phyloP scores from a whole-genome alignment of 805 yeast genomes.

The Kluyveromyces lactis region DNA sequence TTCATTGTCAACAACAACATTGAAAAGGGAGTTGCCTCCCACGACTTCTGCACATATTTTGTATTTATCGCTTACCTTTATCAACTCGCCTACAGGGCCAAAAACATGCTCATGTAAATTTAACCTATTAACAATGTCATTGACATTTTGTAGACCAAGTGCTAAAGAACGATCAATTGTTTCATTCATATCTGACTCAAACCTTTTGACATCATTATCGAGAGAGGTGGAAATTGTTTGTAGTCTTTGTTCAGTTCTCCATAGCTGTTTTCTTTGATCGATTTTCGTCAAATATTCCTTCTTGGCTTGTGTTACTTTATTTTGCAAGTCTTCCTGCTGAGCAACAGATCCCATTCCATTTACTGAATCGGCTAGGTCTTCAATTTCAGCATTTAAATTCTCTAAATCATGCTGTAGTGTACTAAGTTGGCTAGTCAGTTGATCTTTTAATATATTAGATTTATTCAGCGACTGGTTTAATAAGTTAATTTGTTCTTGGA shows the following conservation, averaged over 20 bases:
- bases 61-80: constrained; percentile 73
- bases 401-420: constrained; percentile 14
- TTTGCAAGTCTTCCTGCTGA: constrained; percentile 28
- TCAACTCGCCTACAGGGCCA: constrained; percentile 82
- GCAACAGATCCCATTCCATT: constrained; percentile 28
- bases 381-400: constrained; percentile 25
- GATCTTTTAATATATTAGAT: constrained; percentile 20
- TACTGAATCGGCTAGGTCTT: constrained; percentile 31
- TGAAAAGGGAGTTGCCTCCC: constrained; percentile 80
- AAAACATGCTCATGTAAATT: constrained; percentile 53
- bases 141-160: constrained; percentile 62
- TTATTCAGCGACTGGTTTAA: constrained; percentile 24
- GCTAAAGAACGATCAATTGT: constrained; percentile 70
- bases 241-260: constrained; percentile 72
- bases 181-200: constrained; percentile 54
- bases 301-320: constrained; percentile 29
- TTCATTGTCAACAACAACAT: constrained; percentile 84
- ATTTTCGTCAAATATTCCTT: constrained; percentile 36
- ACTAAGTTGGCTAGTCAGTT: constrained; percentile 8
- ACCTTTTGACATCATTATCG: constrained; percentile 43
- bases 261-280: constrained; percentile 61
- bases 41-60: constrained; percentile 81
- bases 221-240: constrained; percentile 49
- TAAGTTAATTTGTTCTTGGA: constrained; percentile 41
- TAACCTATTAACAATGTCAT: constrained; percentile 49